Percentiles rank a stretch among this genome's conserved stretches.
Conservation (phyloP, 2,329 filamentous ascomycete genomes). For the Falciphora oryzae region DNA sequence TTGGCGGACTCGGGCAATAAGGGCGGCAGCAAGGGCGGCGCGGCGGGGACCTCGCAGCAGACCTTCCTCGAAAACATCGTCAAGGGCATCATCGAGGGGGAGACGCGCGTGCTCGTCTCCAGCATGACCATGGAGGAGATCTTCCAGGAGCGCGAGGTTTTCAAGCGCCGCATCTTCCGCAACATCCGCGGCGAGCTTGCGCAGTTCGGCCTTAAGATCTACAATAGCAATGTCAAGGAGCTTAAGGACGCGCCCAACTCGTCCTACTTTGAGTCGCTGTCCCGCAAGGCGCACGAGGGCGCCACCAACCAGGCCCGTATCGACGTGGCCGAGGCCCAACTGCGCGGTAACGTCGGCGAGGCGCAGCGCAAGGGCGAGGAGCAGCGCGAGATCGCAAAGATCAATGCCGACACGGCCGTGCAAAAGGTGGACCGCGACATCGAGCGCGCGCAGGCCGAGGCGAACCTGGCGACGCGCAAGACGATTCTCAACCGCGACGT, state of each 20-base stretch:
- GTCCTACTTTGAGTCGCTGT: slow-evolving; percentile 78
- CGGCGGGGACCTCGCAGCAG: slow-evolving; percentile 30
- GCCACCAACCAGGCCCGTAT: slow-evolving; percentile 72
- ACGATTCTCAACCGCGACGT: slow-evolving; percentile 68
- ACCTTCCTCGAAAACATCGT: slow-evolving; percentile 75
- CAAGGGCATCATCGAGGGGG: slow-evolving; percentile 85
- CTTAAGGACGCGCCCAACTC: slow-evolving; percentile 75
- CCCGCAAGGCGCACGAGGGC: slow-evolving; percentile 78
- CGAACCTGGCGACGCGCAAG: slow-evolving; percentile 66
- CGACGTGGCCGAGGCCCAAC: slow-evolving; percentile 59
- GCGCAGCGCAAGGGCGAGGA: slow-evolving; percentile 72
- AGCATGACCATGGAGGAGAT: slow-evolving; percentile 94
- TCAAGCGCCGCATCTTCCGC: slow-evolving; percentile 61
- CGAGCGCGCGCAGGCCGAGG: slow-evolving; percentile 73
- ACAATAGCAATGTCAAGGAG: slow-evolving; percentile 74
- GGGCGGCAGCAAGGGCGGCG: slow-evolving; percentile 17
- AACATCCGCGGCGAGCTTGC: slow-evolving; percentile 75
- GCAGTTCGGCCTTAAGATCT: slow-evolving; percentile 73
- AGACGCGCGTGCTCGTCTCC: slow-evolving; percentile 75
- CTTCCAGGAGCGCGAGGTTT: slow-evolving; percentile 28
- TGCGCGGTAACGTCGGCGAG: slow-evolving; percentile 68
- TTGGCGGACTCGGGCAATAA: slow-evolving; percentile 54
- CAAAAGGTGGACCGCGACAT: slow-evolving; percentile 79
- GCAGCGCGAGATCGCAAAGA: slow-evolving; percentile 82
- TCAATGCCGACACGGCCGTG: slow-evolving; percentile 78